Percentiles rank a stretch among this genome's conserved stretches.
phyloP scores from a whole-genome alignment of 108 stramenopile genomes.

The Conticribra guillardii region DNA sequence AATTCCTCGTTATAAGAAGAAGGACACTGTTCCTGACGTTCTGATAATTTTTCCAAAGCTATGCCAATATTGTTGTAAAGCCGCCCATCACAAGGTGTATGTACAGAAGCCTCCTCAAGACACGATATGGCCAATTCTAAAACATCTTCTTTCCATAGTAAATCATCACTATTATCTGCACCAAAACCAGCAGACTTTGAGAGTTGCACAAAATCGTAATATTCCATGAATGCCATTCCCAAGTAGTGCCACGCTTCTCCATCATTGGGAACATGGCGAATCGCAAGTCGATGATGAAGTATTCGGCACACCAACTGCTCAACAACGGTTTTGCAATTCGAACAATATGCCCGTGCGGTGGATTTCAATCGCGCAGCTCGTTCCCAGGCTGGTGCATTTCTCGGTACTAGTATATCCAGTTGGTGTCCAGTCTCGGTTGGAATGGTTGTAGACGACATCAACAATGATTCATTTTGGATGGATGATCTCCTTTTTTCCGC shows the following conservation, averaged over 20 bases:
- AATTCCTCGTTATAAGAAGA: not conserved
- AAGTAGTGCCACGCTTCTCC: constrained; percentile 77
- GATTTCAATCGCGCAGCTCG: constrained; percentile 37
- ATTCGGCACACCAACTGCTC: constrained; percentile 52
- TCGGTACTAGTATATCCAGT: not conserved
- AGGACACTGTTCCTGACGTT: not conserved
- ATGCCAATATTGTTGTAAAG: constrained; percentile 68
- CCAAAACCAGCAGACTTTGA: not conserved
- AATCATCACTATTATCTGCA: not conserved
- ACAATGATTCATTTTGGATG: not conserved
- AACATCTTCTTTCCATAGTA: not conserved
- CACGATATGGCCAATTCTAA: constrained; percentile 42
- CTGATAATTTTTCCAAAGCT: constrained; percentile 35
- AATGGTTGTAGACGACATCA: not conserved
- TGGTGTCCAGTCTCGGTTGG: no score
- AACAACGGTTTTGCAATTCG: constrained; percentile 1
- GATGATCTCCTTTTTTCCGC: not conserved
- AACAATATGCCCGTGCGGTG: constrained; percentile 31
- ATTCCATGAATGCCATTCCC: constrained; percentile 62
- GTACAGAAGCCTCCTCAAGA: constrained; percentile 35
- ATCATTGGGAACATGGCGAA: constrained; percentile 46
- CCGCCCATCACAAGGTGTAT: constrained; percentile 66
- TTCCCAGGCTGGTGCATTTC: constrained; percentile 36
- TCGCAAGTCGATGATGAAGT: constrained; percentile 57
- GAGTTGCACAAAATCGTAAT: constrained; percentile 3